phyloP scores from a whole-genome alignment of 2,329 filamentous ascomycete genomes.

The Alternaria hordeiaustralica region DNA sequence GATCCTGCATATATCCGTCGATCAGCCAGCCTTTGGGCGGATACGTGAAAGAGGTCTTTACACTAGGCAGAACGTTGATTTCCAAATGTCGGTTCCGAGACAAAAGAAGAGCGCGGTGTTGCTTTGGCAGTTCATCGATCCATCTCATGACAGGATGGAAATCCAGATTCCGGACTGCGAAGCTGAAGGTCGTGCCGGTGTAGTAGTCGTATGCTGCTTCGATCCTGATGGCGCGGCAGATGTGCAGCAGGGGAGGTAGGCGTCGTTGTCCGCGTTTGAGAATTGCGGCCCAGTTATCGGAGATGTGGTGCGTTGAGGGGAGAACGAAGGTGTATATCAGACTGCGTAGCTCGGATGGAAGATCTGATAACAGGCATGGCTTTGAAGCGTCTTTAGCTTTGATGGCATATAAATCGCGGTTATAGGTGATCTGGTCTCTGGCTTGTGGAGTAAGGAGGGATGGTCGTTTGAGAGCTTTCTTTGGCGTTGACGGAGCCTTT shows the following conservation, averaged over 20 bases:
- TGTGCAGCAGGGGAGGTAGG: slow-evolving; percentile 17
- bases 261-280: not conserved
- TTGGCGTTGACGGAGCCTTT: not conserved
- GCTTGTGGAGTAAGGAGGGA: slow-evolving; percentile 4
- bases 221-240: slow-evolving; percentile 34
- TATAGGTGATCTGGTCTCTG: slow-evolving; percentile 3
- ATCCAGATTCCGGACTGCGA: slow-evolving; percentile 21
- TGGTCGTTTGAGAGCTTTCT: slow-evolving; percentile 9
- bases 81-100: slow-evolving; percentile 21
- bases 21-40: slow-evolving; percentile 22
- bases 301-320: slow-evolving; percentile 2
- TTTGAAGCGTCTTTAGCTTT: slow-evolving; percentile 1
- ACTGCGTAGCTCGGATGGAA: slow-evolving; percentile 10
- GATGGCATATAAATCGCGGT: slow-evolving; percentile 6
- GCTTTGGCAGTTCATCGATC: slow-evolving; percentile 18
- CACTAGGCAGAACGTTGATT: slow-evolving; percentile 12
- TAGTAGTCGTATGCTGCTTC: slow-evolving; percentile 40
- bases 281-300: not conserved
- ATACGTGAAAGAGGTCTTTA: slow-evolving; percentile 16
- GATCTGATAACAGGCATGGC: not conserved
- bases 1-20: slow-evolving; percentile 15
- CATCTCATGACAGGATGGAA: slow-evolving; percentile 22
- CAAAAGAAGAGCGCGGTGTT: slow-evolving; percentile 23
- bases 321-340: slow-evolving; percentile 13
- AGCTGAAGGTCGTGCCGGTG: slow-evolving; percentile 22